phyloP scores from a whole-genome alignment of 192 early-diverging fungal genomes.

The Haplosporangium gracile region DNA sequence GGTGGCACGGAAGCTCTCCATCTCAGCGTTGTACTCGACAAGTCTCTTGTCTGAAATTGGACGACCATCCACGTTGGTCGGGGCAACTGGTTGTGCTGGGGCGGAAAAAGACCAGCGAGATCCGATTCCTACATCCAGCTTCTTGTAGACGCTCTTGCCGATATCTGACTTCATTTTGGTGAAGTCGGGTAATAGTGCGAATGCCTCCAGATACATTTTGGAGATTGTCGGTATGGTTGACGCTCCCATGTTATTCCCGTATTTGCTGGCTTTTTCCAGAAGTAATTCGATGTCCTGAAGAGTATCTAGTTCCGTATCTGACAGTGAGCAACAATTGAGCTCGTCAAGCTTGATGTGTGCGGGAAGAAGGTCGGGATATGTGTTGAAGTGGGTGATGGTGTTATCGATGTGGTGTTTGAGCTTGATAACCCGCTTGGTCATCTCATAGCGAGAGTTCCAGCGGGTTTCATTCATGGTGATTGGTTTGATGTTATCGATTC shows the following conservation, averaged over 20 bases:
- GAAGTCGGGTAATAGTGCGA: conserved; percentile 7
- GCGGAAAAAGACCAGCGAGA: conserved; percentile 14
- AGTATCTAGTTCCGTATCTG: not conserved
- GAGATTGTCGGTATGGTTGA: conserved; percentile 21
- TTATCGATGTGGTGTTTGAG: not conserved
- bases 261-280: conserved; percentile 19
- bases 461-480: conserved; percentile 16
- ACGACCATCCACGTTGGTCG: not conserved
- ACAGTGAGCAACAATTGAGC: conserved; percentile 7
- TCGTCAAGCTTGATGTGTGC: conserved; percentile 5
- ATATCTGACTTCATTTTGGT: conserved; percentile 1
- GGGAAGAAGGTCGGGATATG: not conserved
- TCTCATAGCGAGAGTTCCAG: conserved; percentile 19
- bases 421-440: conserved; percentile 8
- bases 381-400: conserved; percentile 4
- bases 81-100: not conserved
- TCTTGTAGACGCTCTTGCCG: conserved; percentile 10
- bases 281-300: conserved; percentile 1
- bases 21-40: conserved; percentile 1
- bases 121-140: conserved; percentile 3
- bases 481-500: not conserved
- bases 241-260: conserved; percentile 3
- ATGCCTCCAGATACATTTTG: conserved; percentile 11
- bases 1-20: not conserved
- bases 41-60: not conserved